Base-by-base conservation (phyloP, 495 filamentous ascomycete species). In the Penicillium dipodomyicola region DNA sequence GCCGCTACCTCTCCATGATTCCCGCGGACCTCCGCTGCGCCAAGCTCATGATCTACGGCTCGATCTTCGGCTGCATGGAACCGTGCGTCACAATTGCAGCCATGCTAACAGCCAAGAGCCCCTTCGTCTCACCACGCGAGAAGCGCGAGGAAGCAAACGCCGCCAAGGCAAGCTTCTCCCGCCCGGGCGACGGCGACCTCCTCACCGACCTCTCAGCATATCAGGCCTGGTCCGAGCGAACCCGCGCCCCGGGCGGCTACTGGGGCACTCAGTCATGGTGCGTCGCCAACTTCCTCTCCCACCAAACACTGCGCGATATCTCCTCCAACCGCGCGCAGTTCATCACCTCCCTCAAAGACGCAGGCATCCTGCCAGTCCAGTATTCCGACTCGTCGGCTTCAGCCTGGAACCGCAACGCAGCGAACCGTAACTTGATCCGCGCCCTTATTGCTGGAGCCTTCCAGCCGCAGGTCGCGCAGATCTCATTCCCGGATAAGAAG, bases 31-130 rank as follows among this genome's bases (percentile, higher is more conserved):
- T 98, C 25, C 85, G 95, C 11, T 96, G 90, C 68, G 88, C 88
- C 19, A 98, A 98, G 71, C 82, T 98, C 8, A 89, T 98, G 83
- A 91, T 98, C 15, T 96, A 95, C 61, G 95, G 94, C 15, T 88
- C 91, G 2, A 93, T 91, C 42, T 97, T 98, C 65, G 87, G 88
- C 19, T 96, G 91, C 61, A 84, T 97, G 15, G 90, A 96, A 61
- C 81, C 92, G 42, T 89, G 87, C 59, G 78, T 97, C 53, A 91
- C 88, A n/a, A 92, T 98, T 60, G 87, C 94, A 1, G 86, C 91
- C 19, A 94, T 96, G 44, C 79, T 97, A 6, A 96, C 91, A 39
- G 84, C 89, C 32, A 87, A 84, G 58, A 87, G 82, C 54, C 94
- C 95, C 1, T 97, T 98, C 69, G 70, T 96, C 11, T 87, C 85